Conservation (phyloP, 805 yeast genomes). For the Kazachstania africana region DNA sequence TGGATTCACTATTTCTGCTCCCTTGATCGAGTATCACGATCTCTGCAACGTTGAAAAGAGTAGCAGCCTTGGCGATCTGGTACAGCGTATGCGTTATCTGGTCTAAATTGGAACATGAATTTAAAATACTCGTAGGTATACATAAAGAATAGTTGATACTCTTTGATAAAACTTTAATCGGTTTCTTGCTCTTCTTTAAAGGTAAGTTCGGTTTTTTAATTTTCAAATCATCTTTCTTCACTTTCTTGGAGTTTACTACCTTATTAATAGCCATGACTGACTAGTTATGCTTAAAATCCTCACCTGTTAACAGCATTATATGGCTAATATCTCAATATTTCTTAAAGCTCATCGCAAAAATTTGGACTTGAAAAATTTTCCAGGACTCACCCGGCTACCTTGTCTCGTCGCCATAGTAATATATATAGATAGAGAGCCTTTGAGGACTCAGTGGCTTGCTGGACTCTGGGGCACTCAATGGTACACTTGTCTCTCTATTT, state of each 20-base stretch:
- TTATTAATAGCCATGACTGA: constrained; percentile 2
- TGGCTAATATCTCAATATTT: too few relatives aligned
- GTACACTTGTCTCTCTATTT: too few relatives aligned
- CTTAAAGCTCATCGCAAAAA: too few relatives aligned
- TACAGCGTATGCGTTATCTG: constrained; percentile 66
- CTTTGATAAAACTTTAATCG: constrained; percentile 10
- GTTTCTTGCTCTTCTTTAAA: constrained; percentile 9
- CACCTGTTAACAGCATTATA: too few relatives aligned
- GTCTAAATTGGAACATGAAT: constrained; percentile 52
- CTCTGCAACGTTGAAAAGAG: constrained; percentile 60
- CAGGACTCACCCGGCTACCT: too few relatives aligned
- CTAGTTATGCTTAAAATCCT: too few relatives aligned
- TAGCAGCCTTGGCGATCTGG: constrained; percentile 68
- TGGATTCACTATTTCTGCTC: constrained; percentile 3
- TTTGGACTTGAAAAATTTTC: too few relatives aligned
- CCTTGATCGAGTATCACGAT: constrained; percentile 49
- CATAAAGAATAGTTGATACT: constrained; percentile 44
- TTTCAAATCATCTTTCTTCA: neutral
- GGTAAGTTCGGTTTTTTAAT: neutral
- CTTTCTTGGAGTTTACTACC: neutral
- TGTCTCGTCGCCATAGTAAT: too few relatives aligned
- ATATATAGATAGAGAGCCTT: too few relatives aligned
- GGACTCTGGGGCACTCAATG: too few relatives aligned
- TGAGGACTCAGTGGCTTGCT: too few relatives aligned
- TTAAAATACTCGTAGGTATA: constrained; percentile 57